These are phyloP conservation scores for Geranium incanum DNA, from an alignment of 441 rosid species.

Conservation along the genomic window DNA sequence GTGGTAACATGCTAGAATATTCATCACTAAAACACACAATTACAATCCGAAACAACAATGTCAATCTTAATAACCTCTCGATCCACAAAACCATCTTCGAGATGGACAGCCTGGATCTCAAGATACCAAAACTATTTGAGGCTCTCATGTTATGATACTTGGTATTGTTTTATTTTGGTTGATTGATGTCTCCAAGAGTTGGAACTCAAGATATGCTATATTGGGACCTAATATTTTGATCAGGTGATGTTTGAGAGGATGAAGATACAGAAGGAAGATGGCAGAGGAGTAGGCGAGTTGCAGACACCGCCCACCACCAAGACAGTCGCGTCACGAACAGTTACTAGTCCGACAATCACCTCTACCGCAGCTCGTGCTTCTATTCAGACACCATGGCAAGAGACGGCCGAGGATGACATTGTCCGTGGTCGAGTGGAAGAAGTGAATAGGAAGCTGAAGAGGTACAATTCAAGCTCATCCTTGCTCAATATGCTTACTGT, in stretches of 20 bases:
- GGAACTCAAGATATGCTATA: background rate
- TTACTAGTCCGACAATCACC: background rate
- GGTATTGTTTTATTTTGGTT: background rate
- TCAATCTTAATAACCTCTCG: too few species aligned
- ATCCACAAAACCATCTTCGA: too few species aligned
- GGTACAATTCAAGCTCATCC: constrained; percentile 57
- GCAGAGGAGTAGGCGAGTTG: constrained; percentile 38
- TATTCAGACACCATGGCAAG: constrained; percentile 1
- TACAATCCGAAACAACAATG: too few species aligned
- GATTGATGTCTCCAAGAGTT: background rate
- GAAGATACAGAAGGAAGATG: constrained; percentile 71
- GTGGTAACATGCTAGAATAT: too few species aligned
- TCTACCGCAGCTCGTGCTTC: background rate
- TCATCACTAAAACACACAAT: too few species aligned
- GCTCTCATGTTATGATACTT: background rate
- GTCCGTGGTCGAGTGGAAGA: constrained; percentile 21
- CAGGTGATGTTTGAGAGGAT: constrained; percentile 64
- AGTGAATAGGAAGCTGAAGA: constrained; percentile 31
- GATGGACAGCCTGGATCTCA: too few species aligned
- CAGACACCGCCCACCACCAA: background rate
- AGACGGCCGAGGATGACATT: constrained; percentile 27
- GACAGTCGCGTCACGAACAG: background rate
- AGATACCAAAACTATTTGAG: background rate
- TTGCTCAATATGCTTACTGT: constrained; percentile 45
- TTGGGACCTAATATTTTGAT: background rate